phyloP scores from a whole-genome alignment of 257 asterid species.

The Solanum medicagineum region DNA sequence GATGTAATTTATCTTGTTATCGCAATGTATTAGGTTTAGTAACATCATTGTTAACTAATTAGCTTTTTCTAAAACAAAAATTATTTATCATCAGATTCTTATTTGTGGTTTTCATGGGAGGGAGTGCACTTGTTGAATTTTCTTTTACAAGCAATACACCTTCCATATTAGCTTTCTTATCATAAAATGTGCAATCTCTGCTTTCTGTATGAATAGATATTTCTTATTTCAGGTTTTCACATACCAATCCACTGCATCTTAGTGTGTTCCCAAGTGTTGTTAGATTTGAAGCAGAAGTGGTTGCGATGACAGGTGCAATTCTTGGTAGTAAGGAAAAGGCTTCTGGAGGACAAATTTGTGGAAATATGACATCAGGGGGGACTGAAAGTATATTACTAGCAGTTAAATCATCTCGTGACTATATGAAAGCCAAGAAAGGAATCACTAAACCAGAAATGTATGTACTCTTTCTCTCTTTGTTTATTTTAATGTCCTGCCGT shows the following conservation, averaged over 20 bases:
- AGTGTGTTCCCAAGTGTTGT: conserved; percentile 91
- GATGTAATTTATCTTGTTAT: not conserved
- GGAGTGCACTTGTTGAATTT: not conserved
- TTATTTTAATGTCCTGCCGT: not conserved
- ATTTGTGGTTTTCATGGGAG: not conserved
- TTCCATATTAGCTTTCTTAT: not conserved
- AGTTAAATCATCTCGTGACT: conserved; percentile 85
- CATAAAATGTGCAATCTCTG: not conserved
- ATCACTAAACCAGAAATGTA: conserved; percentile 89
- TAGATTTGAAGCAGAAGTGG: conserved; percentile 89
- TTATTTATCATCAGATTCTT: not conserved
- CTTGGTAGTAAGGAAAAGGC: conserved; percentile 81
- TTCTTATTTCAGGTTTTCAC: conserved; percentile 70
- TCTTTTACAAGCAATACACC: not conserved
- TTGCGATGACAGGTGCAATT: conserved; percentile 87
- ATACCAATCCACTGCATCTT: conserved; percentile 90
- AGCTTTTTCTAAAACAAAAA: not conserved
- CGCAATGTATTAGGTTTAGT: not conserved
- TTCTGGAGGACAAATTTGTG: conserved; percentile 85
- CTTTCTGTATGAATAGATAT: not conserved
- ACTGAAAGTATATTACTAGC: conserved; percentile 95
- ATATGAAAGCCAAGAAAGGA: conserved; percentile 78
- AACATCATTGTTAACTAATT: not conserved
- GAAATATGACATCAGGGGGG: conserved; percentile 99
- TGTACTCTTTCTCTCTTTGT: conserved; percentile 8